These are phyloP conservation scores for Kwoniella mangroviensis DNA, from an alignment of 768 basidiomycete species.

Conservation along the genomic window DNA sequence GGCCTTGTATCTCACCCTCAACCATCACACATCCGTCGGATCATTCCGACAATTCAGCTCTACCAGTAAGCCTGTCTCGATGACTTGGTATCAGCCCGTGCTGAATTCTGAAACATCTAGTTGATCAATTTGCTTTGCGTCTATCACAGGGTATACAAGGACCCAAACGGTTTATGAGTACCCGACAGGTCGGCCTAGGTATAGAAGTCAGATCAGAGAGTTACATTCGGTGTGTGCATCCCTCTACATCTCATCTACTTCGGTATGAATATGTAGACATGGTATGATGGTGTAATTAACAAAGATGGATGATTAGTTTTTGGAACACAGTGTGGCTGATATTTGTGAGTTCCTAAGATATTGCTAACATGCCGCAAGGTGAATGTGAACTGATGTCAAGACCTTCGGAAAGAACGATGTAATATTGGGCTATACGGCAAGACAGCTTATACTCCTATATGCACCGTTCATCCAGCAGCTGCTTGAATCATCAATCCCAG, in stretches of 20 bases:
- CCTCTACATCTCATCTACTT: too few relatives aligned
- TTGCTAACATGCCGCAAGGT: neutral
- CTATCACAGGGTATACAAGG: conserved; percentile 63
- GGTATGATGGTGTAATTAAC: too few relatives aligned
- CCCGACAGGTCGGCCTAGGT: conserved; percentile 52
- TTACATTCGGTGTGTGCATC: conserved; percentile 69
- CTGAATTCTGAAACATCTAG: conserved; percentile 53
- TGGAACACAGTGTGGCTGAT: conserved; percentile 91
- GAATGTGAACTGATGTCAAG: neutral
- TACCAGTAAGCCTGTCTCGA: conserved; percentile 12
- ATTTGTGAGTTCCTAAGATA: conserved; percentile 54
- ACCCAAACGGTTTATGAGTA: conserved; percentile 60
- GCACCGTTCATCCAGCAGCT: conserved; percentile 59
- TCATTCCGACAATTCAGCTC: conserved; percentile 3
- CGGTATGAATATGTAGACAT: too few relatives aligned
- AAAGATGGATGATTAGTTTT: too few relatives aligned
- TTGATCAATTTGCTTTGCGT: conserved; percentile 69
- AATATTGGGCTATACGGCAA: conserved; percentile 76
- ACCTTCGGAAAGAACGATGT: conserved; percentile 68
- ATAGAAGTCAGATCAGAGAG: conserved; percentile 61
- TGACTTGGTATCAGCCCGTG: neutral
- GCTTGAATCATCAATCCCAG: conserved; percentile 58
- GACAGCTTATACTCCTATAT: conserved; percentile 63
- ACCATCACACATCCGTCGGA: neutral
- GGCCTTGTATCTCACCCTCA: neutral